These are phyloP conservation scores for Didymella glomerata DNA, from an alignment of 2,329 filamentous ascomycete species.

Conservation along the genomic window DNA sequence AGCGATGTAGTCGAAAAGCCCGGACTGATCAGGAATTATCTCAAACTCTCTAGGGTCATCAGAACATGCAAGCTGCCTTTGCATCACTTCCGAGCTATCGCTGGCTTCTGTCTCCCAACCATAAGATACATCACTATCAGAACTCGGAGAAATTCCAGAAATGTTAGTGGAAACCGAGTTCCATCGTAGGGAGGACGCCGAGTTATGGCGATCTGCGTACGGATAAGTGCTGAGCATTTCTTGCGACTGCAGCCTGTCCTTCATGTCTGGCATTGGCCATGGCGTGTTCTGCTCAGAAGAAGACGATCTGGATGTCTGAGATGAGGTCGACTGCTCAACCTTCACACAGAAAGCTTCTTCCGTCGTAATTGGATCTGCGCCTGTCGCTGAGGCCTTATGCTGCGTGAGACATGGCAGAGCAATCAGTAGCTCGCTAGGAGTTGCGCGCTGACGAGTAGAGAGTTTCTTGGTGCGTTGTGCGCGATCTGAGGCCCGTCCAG, in stretches of 20 bases:
- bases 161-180: not conserved
- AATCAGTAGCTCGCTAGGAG: too few relatives aligned
- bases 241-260: not conserved
- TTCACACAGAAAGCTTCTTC: not conserved
- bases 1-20: not conserved
- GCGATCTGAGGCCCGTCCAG: conserved; percentile 5
- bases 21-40: not conserved
- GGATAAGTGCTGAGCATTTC: not conserved
- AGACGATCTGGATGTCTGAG: conserved; percentile 1
- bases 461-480: conserved; percentile 3
- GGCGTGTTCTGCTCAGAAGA: not conserved
- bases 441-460: not conserved
- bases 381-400: too few relatives aligned
- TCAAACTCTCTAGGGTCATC: not conserved
- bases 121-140: not conserved
- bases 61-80: not conserved
- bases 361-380: too few relatives aligned
- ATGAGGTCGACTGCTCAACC: not conserved
- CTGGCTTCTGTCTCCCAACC: too few relatives aligned
- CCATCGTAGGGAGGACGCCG: not conserved
- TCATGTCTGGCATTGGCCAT: not conserved
- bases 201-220: not conserved
- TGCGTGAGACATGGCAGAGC: too few relatives aligned
- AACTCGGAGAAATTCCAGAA: not conserved
- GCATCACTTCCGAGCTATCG: not conserved